phyloP scores from a whole-genome alignment of 257 asterid species.

The Echites panduratus region DNA sequence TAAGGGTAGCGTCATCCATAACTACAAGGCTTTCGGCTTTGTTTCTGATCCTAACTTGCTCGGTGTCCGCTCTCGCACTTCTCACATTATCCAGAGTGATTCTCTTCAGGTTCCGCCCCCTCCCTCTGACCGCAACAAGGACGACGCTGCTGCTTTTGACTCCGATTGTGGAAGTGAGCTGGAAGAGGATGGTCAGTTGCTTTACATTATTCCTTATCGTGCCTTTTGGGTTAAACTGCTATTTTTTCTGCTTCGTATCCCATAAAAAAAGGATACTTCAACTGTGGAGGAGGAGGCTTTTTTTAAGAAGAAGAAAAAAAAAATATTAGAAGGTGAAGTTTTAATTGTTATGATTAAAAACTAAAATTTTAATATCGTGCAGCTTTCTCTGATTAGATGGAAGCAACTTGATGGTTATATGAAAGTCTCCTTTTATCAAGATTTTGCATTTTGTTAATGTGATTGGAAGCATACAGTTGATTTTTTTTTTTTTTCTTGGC shows the following conservation, averaged over 20 bases:
- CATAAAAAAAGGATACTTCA: background rate
- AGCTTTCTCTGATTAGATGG: background rate
- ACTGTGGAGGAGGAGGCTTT: background rate
- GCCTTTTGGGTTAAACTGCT: background rate
- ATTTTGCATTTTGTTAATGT: background rate
- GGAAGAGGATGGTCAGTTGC: slow-evolving; percentile 80
- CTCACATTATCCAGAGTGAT: slow-evolving; percentile 62
- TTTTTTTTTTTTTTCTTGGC: background rate
- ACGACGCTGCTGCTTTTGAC: slow-evolving; percentile 17
- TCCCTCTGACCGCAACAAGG: slow-evolving; percentile 1
- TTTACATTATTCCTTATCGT: background rate
- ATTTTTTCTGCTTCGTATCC: background rate
- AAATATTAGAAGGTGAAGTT: too few species aligned
- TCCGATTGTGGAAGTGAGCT: slow-evolving; percentile 83
- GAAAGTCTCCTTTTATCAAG: background rate
- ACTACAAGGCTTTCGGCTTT: slow-evolving; percentile 89
- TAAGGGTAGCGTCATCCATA: slow-evolving; percentile 70
- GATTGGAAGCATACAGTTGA: background rate
- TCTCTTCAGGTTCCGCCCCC: slow-evolving; percentile 68
- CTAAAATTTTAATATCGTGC: background rate
- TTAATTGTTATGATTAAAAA: background rate
- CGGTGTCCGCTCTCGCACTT: slow-evolving; percentile 75
- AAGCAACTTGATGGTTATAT: background rate
- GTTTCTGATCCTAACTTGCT: slow-evolving; percentile 88
- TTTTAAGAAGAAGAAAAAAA: too few species aligned